These are phyloP conservation scores for Cucurbita ficifolia DNA, from an alignment of 306 rosid species.

Conservation along the genomic window DNA sequence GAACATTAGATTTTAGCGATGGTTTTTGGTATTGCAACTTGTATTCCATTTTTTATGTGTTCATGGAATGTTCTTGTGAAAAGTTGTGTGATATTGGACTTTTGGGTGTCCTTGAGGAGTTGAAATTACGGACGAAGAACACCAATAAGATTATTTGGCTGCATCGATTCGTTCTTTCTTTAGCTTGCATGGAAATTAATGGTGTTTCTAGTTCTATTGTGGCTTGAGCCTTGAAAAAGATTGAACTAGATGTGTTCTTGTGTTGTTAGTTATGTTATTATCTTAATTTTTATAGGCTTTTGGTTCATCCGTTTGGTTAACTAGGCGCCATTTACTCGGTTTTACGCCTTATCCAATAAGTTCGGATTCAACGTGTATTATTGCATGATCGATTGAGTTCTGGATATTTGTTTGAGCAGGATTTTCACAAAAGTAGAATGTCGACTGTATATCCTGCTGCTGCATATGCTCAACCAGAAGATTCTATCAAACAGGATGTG, in stretches of 20 bases:
- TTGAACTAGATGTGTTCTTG: not conserved
- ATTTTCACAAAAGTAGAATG: conserved; percentile 49
- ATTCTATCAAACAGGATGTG: conserved; percentile 48
- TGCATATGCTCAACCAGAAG: conserved; percentile 51
- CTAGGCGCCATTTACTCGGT: not conserved
- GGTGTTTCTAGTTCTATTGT: not conserved
- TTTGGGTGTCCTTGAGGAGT: not conserved
- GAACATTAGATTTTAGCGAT: not conserved
- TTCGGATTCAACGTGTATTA: not conserved
- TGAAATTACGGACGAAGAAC: not conserved
- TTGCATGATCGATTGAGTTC: not conserved
- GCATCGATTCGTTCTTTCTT: not conserved
- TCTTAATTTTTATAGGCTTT: not conserved
- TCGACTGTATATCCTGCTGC: conserved; percentile 38
- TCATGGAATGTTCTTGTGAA: not conserved
- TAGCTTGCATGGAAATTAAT: not conserved
- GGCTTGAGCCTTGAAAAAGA: not conserved
- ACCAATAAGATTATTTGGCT: not conserved
- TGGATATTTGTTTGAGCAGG: conserved; percentile 25
- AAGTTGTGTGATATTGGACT: not conserved
- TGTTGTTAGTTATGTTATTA: not conserved
- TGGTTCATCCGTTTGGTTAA: not conserved
- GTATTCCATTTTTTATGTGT: too few relatives aligned
- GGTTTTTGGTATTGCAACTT: not conserved
- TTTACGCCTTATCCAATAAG: not conserved